Conservation (phyloP, 192 early-diverging fungal species). For the Gaertneriomyces sp. region DNA sequence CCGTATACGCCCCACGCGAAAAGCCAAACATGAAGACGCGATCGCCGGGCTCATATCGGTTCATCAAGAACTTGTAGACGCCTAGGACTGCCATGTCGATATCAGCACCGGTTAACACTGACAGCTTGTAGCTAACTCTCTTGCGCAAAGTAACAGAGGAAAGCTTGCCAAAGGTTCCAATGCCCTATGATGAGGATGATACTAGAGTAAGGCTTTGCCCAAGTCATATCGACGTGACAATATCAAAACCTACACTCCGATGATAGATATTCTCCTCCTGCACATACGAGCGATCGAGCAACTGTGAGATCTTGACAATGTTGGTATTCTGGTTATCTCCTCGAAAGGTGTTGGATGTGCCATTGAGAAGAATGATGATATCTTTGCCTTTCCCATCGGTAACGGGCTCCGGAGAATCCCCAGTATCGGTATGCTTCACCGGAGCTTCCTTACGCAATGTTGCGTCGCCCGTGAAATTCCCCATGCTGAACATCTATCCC, state of each 20-base stretch:
- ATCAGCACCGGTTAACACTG: neutral
- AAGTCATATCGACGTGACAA: too few relatives aligned
- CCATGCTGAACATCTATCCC: too few relatives aligned
- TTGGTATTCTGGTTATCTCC: slow-evolving; percentile 2
- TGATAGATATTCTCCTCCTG: neutral
- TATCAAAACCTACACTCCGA: neutral
- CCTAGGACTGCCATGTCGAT: slow-evolving; percentile 1
- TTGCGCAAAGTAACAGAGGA: neutral
- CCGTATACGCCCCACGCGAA: slow-evolving; percentile 5
- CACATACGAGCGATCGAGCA: neutral
- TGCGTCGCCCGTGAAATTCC: too few relatives aligned
- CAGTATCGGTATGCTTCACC: too few relatives aligned
- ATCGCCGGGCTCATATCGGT: neutral
- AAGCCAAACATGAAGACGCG: slow-evolving; percentile 6
- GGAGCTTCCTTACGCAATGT: too few relatives aligned
- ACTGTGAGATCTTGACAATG: neutral
- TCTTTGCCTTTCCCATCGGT: neutral
- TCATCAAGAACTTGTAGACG: slow-evolving; percentile 4
- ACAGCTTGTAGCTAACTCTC: too few relatives aligned
- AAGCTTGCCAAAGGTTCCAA: neutral
- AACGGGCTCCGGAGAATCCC: too few relatives aligned
- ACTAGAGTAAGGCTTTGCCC: too few relatives aligned
- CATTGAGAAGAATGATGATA: neutral
- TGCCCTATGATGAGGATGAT: slow-evolving; percentile 1
- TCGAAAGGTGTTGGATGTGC: slow-evolving; percentile 1